Conservation (phyloP, 2,329 filamentous ascomycete genomes). For the Clarireedia sp. region DNA sequence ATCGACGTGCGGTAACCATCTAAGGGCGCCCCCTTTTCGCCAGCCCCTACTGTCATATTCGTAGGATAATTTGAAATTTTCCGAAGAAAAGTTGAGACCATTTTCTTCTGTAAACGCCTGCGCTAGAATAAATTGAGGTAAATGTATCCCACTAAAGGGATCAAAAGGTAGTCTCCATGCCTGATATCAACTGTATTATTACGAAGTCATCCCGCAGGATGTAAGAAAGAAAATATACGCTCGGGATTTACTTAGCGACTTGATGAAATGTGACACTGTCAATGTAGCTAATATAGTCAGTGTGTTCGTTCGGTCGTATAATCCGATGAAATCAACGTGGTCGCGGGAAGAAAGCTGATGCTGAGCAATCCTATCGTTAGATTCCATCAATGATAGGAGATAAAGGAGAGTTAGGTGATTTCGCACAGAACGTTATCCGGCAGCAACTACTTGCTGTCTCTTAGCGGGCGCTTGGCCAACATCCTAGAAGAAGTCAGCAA, state of each 20-base stretch:
- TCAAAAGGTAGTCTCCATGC: conserved; percentile 5
- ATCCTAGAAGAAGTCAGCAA: conserved; percentile 26
- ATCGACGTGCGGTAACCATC: conserved; percentile 17
- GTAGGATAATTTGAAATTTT: neutral
- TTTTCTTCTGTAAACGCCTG: conserved; percentile 16
- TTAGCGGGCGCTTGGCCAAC: conserved; percentile 22
- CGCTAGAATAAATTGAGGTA: conserved; percentile 3
- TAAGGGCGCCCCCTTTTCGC: conserved; percentile 14
- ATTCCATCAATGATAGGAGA: conserved; percentile 23
- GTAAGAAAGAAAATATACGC: conserved; percentile 11
- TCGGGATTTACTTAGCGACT: conserved; percentile 15
- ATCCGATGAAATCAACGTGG: neutral
- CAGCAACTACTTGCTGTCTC: conserved; percentile 29
- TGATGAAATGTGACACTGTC: neutral
- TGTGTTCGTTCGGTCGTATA: neutral
- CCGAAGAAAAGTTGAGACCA: conserved; percentile 4
- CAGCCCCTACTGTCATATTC: conserved; percentile 1
- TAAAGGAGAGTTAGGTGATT: conserved; percentile 13
- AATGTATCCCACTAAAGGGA: neutral
- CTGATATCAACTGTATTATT: conserved; percentile 14
- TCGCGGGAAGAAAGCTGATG: conserved; percentile 1
- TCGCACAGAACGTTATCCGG: conserved; percentile 27
- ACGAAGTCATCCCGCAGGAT: conserved; percentile 9
- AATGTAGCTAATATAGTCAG: neutral
- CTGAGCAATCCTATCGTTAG: conserved; percentile 24